Evolutionary conservation across 495 filamentous ascomycete species (phyloP).

Genomic region (Aspergillus bridgeri): DNA sequence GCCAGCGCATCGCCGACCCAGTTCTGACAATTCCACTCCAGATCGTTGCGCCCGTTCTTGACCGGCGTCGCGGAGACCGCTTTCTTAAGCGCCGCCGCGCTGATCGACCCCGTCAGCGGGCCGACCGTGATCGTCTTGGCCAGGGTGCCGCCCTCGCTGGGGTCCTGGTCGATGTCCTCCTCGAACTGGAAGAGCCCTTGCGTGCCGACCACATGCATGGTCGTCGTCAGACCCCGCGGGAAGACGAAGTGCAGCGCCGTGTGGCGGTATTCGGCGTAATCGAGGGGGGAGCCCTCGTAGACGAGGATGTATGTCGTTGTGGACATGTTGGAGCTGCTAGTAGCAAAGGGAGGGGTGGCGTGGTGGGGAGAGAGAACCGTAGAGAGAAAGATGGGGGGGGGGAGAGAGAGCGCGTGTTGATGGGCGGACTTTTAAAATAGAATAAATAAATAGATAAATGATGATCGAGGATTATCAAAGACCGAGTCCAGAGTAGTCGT

Average conservation of each 20-base stretch:
- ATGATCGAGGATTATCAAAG: neutral
- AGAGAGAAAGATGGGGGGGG: too few relatives aligned
- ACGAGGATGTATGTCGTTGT: constrained; percentile 25
- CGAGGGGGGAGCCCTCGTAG: constrained; percentile 29
- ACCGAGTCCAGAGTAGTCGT: neutral
- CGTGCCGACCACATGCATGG: constrained; percentile 27
- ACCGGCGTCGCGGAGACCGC: constrained; percentile 22
- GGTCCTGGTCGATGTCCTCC: constrained; percentile 32
- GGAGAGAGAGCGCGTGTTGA: neutral
- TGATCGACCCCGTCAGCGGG: constrained; percentile 15
- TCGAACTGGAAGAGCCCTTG: constrained; percentile 28
- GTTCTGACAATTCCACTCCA: constrained; percentile 37
- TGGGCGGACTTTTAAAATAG: neutral
- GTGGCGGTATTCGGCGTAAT: constrained; percentile 32
- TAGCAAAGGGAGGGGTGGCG: too few relatives aligned
- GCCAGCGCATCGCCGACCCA: constrained; percentile 31
- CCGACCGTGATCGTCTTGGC: constrained; percentile 27
- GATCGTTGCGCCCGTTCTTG: constrained; percentile 20
- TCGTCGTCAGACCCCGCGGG: constrained; percentile 8
- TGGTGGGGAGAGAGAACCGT: too few relatives aligned
- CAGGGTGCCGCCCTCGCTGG: constrained; percentile 56
- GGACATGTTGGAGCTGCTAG: constrained; percentile 17
- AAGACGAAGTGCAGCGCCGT: constrained; percentile 29
- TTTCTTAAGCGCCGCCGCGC: constrained; percentile 17
- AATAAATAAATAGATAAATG: neutral